These are phyloP conservation scores for Hyaloscypha variabilis DNA, from an alignment of 495 filamentous ascomycete genomes.

Conservation along the genomic window DNA sequence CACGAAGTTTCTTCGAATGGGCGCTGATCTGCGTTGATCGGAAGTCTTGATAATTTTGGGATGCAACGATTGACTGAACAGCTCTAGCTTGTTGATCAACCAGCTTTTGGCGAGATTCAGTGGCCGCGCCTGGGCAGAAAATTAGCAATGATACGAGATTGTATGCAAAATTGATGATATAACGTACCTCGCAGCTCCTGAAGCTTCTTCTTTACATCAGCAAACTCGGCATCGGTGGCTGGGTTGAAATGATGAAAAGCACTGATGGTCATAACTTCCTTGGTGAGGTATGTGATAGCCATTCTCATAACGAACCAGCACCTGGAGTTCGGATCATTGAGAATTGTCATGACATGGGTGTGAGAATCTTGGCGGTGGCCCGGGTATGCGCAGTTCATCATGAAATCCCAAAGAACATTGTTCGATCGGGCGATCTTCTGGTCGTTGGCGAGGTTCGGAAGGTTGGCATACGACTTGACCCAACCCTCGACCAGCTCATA, in stretches of 20 bases:
- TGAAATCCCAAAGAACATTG: conserved; percentile 32
- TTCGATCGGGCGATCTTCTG: conserved; percentile 22
- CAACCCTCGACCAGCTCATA: conserved; percentile 33
- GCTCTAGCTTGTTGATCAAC: conserved; percentile 31
- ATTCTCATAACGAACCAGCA: conserved; percentile 37
- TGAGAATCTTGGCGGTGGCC: conserved; percentile 24
- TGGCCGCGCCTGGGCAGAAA: conserved; percentile 25
- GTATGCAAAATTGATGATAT: neutral
- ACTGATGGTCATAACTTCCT: conserved; percentile 30
- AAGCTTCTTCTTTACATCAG: conserved; percentile 27
- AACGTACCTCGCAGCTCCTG: conserved; percentile 18
- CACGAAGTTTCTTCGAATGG: conserved; percentile 32
- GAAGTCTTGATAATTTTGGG: conserved; percentile 3
- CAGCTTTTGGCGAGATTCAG: conserved; percentile 32
- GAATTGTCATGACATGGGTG: conserved; percentile 28
- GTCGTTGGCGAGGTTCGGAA: conserved; percentile 21
- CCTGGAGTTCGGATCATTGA: conserved; percentile 31
- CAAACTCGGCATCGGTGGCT: conserved; percentile 12
- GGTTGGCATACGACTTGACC: conserved; percentile 26
- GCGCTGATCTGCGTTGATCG: conserved; percentile 3
- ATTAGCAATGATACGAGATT: conserved; percentile 8
- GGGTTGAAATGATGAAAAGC: conserved; percentile 30
- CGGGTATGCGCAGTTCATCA: conserved; percentile 31
- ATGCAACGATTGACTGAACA: conserved; percentile 24
- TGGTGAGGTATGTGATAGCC: conserved; percentile 34